A percentile compares a stretch with the other conserved stretches of the same genome.
These are phyloP conservation scores for Nidula niveotomentosa DNA, from an alignment of 1,284 basidiomycete genomes.

Conservation along the genomic window DNA sequence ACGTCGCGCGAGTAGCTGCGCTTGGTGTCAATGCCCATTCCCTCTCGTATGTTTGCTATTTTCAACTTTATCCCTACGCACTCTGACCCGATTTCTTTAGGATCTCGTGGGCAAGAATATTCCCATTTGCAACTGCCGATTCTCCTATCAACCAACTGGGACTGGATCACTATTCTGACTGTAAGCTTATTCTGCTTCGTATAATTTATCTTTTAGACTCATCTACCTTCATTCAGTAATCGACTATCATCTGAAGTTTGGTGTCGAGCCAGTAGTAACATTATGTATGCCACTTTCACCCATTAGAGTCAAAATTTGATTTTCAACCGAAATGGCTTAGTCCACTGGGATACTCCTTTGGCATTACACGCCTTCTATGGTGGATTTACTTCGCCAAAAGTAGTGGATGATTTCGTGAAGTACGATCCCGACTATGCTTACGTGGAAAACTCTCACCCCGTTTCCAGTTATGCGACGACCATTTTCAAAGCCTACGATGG, in stretches of 20 bases:
- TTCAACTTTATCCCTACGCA: neutral
- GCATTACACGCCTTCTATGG: constrained; percentile 45
- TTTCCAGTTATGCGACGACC: constrained; percentile 40
- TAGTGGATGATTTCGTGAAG: constrained; percentile 47
- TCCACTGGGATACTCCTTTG: constrained; percentile 48
- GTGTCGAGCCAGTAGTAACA: constrained; percentile 45
- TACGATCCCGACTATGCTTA: constrained; percentile 14
- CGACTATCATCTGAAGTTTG: constrained; percentile 38
- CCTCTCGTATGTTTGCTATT: constrained; percentile 35
- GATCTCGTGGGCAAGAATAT: constrained; percentile 48
- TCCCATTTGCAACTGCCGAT: constrained; percentile 44
- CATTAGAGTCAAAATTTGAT: neutral
- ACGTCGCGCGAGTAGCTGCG: constrained; percentile 42
- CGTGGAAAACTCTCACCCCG: neutral
- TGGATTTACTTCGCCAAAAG: constrained; percentile 40
- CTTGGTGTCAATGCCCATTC: constrained; percentile 49
- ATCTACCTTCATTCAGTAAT: constrained; percentile 31
- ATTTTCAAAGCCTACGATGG: constrained; percentile 48
- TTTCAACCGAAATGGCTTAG: constrained; percentile 19
- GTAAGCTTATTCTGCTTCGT: constrained; percentile 21
- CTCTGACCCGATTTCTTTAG: constrained; percentile 15
- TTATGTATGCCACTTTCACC: constrained; percentile 31
- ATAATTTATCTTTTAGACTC: neutral
- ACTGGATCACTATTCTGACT: constrained; percentile 45
- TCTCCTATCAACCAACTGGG: constrained; percentile 45